Percentiles rank a stretch among this genome's conserved stretches.
Conservation (phyloP, 371 early-diverging fungal species). For the Lichtheimia hyalospora region DNA sequence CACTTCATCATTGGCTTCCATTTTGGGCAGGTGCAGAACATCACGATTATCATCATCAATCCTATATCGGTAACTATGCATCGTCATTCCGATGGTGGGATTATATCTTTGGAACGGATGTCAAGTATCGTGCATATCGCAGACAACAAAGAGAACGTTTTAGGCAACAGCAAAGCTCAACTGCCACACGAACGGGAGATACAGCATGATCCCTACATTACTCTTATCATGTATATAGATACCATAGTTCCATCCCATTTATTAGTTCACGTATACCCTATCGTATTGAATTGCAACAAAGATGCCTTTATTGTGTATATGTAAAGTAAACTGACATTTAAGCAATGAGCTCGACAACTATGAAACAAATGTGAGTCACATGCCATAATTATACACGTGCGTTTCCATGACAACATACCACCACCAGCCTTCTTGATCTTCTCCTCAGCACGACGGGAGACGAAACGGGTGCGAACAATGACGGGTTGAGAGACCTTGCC, state of each 20-base stretch:
- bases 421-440: conserved; percentile 99
- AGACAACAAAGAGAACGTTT: neutral
- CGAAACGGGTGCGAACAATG: conserved; percentile 97
- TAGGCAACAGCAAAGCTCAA: too few species aligned
- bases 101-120: conserved; percentile 77
- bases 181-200: too few species aligned
- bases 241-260: too few species aligned
- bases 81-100: conserved; percentile 85
- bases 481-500: conserved; percentile 94
- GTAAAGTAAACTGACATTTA: conserved; percentile 18
- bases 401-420: conserved; percentile 30
- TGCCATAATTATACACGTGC: neutral
- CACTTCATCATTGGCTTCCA: conserved; percentile 70
- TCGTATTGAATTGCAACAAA: neutral
- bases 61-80: conserved; percentile 77
- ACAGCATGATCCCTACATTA: too few species aligned
- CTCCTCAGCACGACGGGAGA: conserved; percentile 94
- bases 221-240: too few species aligned
- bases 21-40: conserved; percentile 82
- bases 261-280: too few species aligned
- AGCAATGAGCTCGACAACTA: conserved; percentile 52
- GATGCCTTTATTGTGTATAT: conserved; percentile 9
- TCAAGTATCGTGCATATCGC: conserved; percentile 16
- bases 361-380: neutral
- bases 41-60: conserved; percentile 81